These are phyloP conservation scores for Microbotryum scabiosae DNA, from an alignment of 1,284 basidiomycete species.

Conservation along the genomic window DNA sequence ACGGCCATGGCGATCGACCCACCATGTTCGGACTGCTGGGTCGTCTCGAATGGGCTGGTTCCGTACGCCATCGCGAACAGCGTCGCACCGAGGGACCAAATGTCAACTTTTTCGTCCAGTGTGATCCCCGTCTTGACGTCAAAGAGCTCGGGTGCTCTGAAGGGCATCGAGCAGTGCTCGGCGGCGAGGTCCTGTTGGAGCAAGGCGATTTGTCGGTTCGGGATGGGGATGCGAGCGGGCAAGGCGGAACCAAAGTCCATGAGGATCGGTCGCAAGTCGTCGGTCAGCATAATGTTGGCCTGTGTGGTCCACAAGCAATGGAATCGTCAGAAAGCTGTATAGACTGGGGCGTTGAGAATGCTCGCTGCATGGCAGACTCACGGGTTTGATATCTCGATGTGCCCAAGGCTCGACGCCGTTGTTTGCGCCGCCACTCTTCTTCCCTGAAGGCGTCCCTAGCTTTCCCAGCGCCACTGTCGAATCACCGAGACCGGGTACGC, in stretches of 20 bases:
- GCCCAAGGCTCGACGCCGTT: constrained; percentile 75
- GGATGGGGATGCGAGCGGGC: constrained; percentile 67
- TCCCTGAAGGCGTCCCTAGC: background rate
- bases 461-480: constrained; percentile 8
- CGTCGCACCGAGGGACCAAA: constrained; percentile 91
- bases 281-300: constrained; percentile 92
- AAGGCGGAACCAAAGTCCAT: constrained; percentile 96
- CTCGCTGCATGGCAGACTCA: background rate
- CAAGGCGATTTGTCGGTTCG: constrained; percentile 74
- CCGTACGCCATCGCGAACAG: constrained; percentile 85
- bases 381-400: constrained; percentile 93
- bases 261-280: constrained; percentile 68
- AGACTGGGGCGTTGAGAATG: background rate
- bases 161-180: constrained; percentile 93
- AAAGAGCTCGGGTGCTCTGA: constrained; percentile 87
- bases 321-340: background rate
- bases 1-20: constrained; percentile 94
- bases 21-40: constrained; percentile 73
- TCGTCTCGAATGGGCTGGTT: constrained; percentile 69
- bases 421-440: constrained; percentile 34
- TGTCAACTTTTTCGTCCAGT: constrained; percentile 90
- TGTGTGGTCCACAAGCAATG: constrained; percentile 2
- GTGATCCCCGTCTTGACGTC: constrained; percentile 78
- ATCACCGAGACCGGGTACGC: constrained; percentile 17
- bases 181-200: constrained; percentile 87